Base-by-base conservation (phyloP, 202 grass and related monocot genomes). In the Brachypodium distachyon region DNA sequence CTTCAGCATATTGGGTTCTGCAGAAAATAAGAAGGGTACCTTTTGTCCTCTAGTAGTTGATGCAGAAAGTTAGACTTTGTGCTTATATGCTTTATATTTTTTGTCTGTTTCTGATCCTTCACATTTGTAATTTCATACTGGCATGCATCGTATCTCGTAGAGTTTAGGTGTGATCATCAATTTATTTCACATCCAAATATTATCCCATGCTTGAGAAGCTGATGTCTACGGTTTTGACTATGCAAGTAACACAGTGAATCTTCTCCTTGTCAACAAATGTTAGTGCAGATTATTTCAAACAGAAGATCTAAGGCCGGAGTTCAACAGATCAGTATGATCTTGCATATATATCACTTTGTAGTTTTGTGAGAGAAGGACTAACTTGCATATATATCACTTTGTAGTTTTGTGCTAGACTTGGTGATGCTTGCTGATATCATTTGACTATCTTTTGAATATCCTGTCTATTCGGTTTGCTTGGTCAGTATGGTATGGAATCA, bases 181-280 rank as follows among this genome's bases (percentile, higher is more conserved):
- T 38, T 62, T 60, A 39, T 76, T 16, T 49, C 39, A 37, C 34
- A 34, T 22, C 70, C 21, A 34, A 62, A 42, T 19, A 42, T 29
- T 52, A 86, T 60, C 33, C 43, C 19, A 76, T 37, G 52, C 14
- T 69, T 27, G 53, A 80, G 27, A 6, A 61, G 63, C 48, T 70
- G 33, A 37, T 71, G 42, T 76, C 10, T 47, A 22, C 19, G 16
- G 21, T 61, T 61, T 81, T 75, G 25, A 61, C 10, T 44, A 48
- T 67, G 70, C 27, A 68, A 53, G 19, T 36, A 61, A 28, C 4
- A 9, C 2, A 12, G 8, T 56, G 17, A 62, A 48, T 22, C 66
- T 29, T 56, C 46, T 63, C 3, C 60, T 37, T 81, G 60, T n/a
- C 16, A 39, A 82, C 26, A 76, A 65, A 59, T 27, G 49, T 76